A percentile compares a stretch with the other conserved stretches of the same genome.
Conservation (phyloP, 352 stramenopile genomes). For the Globisporangium iwayamae region DNA sequence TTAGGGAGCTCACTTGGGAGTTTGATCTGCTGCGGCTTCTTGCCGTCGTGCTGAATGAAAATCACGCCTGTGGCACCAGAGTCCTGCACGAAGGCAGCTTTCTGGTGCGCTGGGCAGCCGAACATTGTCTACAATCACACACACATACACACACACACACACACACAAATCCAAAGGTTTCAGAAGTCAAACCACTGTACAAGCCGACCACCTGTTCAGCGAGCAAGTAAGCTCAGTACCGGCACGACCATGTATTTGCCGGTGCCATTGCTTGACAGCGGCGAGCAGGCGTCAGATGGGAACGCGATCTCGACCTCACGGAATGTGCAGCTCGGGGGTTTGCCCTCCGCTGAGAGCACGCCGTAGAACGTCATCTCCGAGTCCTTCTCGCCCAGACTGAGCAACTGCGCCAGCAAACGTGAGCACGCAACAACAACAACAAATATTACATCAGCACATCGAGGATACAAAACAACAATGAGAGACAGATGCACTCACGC, state of each 20-base stretch:
- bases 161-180: not conserved
- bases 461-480: not conserved
- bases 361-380: conserved; percentile 48
- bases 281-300: conserved; percentile 51
- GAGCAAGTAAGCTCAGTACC: conserved; percentile 24
- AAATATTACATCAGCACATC: not conserved
- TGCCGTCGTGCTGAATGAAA: conserved; percentile 48
- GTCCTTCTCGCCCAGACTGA: conserved; percentile 38
- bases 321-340: conserved; percentile 50
- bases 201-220: not conserved
- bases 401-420: conserved; percentile 21
- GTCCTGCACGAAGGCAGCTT: conserved; percentile 53
- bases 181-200: not conserved
- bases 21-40: conserved; percentile 55
- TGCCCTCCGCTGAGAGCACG: conserved; percentile 53
- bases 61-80: conserved; percentile 56
- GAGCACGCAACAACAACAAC: not conserved
- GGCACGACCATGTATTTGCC: conserved; percentile 60
- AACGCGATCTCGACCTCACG: conserved; percentile 46
- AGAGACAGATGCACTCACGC: not conserved
- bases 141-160: not conserved
- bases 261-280: conserved; percentile 35
- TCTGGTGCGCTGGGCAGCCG: conserved; percentile 63
- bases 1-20: conserved; percentile 37
- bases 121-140: conserved; percentile 25